phyloP scores from a whole-genome alignment of 768 basidiomycete species.

The Pleurotus tuber-regium region DNA sequence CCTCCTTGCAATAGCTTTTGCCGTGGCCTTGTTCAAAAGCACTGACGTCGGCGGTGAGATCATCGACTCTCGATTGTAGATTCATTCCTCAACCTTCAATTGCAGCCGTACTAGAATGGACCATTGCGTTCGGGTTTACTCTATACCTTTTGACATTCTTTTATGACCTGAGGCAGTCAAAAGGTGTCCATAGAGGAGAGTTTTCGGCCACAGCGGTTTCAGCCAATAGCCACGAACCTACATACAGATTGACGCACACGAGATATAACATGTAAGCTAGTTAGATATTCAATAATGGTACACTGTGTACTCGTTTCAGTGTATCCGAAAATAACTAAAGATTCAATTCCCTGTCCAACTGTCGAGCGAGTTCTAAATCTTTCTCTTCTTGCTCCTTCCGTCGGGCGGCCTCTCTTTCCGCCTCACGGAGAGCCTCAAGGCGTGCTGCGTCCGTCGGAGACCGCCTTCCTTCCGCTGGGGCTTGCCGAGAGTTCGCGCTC shows the following conservation, averaged over 20 bases:
- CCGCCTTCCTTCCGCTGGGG: conserved; percentile 22
- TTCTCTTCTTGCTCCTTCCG: conserved; percentile 38
- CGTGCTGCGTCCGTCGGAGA: conserved; percentile 30
- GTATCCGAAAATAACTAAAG: conserved; percentile 13
- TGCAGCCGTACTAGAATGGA: conserved; percentile 68
- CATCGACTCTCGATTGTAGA: neutral
- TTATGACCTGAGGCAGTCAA: conserved; percentile 65
- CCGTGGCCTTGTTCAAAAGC: conserved; percentile 42
- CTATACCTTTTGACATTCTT: conserved; percentile 72
- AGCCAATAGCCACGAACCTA: neutral
- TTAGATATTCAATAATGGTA: too few relatives aligned
- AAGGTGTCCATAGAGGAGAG: conserved; percentile 48
- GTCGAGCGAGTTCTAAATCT: conserved; percentile 49
- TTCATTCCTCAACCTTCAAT: neutral
- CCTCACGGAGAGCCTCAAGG: conserved; percentile 29
- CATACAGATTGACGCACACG: neutral
- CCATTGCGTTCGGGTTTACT: conserved; percentile 68
- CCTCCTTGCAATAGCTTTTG: conserved; percentile 62
- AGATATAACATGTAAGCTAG: too few relatives aligned
- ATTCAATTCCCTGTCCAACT: conserved; percentile 57
- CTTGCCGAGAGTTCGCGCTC: conserved; percentile 13
- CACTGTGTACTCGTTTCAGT: conserved; percentile 11
- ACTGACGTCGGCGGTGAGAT: conserved; percentile 49
- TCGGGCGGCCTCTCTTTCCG: conserved; percentile 36
- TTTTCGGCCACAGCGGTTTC: conserved; percentile 17